Conservation (phyloP, 2,329 filamentous ascomycete species). For the Colletotrichum musae region DNA sequence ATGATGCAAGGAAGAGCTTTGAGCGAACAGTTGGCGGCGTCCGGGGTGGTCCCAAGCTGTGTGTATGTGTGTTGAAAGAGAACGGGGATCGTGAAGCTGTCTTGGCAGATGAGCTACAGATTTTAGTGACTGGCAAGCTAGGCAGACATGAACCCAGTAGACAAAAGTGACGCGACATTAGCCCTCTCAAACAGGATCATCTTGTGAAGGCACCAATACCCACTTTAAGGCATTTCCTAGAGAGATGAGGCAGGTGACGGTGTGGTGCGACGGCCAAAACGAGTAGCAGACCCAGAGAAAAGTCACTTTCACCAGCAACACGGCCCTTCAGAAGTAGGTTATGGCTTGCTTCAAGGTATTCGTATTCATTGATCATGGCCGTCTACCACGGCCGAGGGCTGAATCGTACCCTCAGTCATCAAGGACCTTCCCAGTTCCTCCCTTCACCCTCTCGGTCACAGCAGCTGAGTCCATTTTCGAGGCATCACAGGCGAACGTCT, state of each 20-base stretch:
- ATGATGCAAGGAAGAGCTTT: slow-evolving; percentile 37
- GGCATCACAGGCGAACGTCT: slow-evolving; percentile 40
- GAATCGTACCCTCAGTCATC: slow-evolving; percentile 39
- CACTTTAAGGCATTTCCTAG: no score
- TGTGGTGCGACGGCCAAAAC: no score
- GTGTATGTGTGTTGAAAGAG: no score
- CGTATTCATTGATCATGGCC: slow-evolving; percentile 41
- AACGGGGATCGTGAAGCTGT: no score
- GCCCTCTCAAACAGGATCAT: no score
- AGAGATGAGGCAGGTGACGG: no score
- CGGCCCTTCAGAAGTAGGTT: slow-evolving; percentile 6
- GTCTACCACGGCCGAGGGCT: slow-evolving; percentile 37
- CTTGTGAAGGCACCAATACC: no score
- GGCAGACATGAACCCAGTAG: no score
- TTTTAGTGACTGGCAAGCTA: no score
- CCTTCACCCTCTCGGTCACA: slow-evolving; percentile 35
- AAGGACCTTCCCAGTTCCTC: slow-evolving; percentile 26
- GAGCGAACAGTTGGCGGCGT: not conserved
- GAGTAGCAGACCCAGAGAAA: not conserved
- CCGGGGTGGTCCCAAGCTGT: no score
- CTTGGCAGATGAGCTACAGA: no score
- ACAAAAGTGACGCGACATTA: no score
- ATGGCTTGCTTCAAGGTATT: slow-evolving; percentile 30
- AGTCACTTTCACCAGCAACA: not conserved
- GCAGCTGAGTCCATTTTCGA: slow-evolving; percentile 32